A percentile compares a stretch with the other conserved stretches of the same genome.
These are phyloP conservation scores for Falciphora oryzae DNA, from an alignment of 2,329 filamentous ascomycete species.

Conservation along the genomic window DNA sequence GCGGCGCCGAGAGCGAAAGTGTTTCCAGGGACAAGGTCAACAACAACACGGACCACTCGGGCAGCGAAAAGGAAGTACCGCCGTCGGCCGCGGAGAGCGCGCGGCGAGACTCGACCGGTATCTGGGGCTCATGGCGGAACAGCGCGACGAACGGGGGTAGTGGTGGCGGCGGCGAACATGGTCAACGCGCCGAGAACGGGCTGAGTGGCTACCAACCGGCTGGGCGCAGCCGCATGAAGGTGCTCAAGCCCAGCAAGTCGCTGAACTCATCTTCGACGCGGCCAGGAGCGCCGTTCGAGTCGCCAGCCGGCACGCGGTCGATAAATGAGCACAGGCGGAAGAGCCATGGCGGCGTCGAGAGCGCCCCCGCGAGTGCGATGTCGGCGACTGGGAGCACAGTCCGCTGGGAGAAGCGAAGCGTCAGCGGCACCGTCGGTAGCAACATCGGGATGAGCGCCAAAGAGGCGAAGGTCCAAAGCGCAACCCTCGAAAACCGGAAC, in stretches of 20 bases:
- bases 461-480: conserved; percentile 27
- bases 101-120: conserved; percentile 45
- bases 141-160: conserved; percentile 45
- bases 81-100: conserved; percentile 14
- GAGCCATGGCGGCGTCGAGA: conserved; percentile 24
- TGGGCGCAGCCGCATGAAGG: conserved; percentile 73
- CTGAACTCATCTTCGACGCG: conserved; percentile 42
- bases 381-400: conserved; percentile 21
- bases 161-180: conserved; percentile 44
- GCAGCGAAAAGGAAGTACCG: conserved; percentile 6
- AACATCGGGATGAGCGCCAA: conserved; percentile 26
- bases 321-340: conserved; percentile 48
- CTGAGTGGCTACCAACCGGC: conserved; percentile 66
- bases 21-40: conserved; percentile 17
- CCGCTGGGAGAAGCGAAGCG: conserved; percentile 50
- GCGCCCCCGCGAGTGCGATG: background rate
- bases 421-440: conserved; percentile 30
- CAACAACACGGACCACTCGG: conserved; percentile 11
- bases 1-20: conserved; percentile 36
- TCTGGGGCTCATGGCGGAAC: conserved; percentile 69
- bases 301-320: conserved; percentile 36
- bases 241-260: conserved; percentile 72
- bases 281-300: conserved; percentile 48
- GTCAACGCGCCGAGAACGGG: conserved; percentile 41
- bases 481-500: conserved; percentile 28